Base-by-base conservation (phyloP, 768 basidiomycete species). In the Termitomyces eurrhizus region DNA sequence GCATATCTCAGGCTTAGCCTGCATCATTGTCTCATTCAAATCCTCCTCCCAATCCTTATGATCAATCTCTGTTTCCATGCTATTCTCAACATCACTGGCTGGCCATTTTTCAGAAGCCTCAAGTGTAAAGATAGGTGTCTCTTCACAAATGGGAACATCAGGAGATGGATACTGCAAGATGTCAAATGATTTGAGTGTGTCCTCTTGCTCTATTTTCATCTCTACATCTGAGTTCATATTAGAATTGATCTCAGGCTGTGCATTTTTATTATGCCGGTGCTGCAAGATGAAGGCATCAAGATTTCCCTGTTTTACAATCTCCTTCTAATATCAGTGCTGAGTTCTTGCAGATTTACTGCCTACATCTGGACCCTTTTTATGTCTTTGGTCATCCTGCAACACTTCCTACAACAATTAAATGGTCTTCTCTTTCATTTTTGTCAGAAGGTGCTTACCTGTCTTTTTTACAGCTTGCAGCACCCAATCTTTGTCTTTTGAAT, bases 1-100 rank as follows among this genome's bases (percentile, higher is more conserved):
- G 12, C 60, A 57, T 44, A 76, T 62, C 2, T 60, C 63, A n/a
- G 54, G 52, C 73, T 72, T 74, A 36, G 63, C 51, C 12, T 57
- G 44, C 52, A 72, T 68, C n/a, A 61, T 11, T 24, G 18, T 57
- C 9, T n/a, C 42, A 44, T 44, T n/a, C 9, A 44, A n/a, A 21
- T 44, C n/a, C 7, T n/a, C n/a, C 9, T 64, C 56, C 60, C 59
- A 64, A n/a, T 55, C 32, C 51, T 57, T 44, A n/a, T 6, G 13
- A 9, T 24, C 7, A 2, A 52, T 52, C 16, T n/a, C 51, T 24
- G 16, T 18, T 13, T 37, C 2, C 16, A 4, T 4, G 14, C 51
- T 37, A n/a, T 21, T 21, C 9, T 26, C 51, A 21, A 11, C 6
- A 36, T 14, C n/a, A n/a, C n/a, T n/a, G n/a, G n/a, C n/a, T n/a